Evolutionary conservation across 768 basidiomycete genomes (phyloP).

Genomic region (Podaxis sp.): DNA sequence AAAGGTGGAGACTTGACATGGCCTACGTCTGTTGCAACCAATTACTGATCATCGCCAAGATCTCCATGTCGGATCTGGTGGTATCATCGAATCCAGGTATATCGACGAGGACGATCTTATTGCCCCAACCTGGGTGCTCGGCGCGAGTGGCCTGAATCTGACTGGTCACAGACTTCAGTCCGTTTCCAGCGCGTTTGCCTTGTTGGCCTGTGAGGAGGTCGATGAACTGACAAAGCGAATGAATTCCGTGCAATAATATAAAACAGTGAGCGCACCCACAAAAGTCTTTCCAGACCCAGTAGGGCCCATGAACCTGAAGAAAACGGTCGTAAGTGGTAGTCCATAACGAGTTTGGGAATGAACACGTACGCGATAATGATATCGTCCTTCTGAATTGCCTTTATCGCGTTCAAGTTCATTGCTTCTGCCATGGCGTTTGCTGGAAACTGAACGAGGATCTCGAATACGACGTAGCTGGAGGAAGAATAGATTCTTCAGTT

Average conservation of each 20-base stretch:
- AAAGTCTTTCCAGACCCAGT: conserved; percentile 30
- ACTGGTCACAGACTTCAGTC: conserved; percentile 37
- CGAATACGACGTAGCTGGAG: no score
- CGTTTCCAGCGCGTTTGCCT: conserved; percentile 16
- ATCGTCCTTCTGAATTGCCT: conserved; percentile 17
- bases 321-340: not conserved
- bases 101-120: conserved; percentile 38
- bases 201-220: conserved; percentile 20
- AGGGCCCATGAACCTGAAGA: conserved; percentile 26
- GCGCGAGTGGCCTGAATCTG: conserved; percentile 30
- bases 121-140: conserved; percentile 16
- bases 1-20: not conserved
- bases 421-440: no score
- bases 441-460: no score
- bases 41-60: conserved; percentile 29
- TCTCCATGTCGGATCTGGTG: conserved; percentile 25
- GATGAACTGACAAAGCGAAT: conserved; percentile 22
- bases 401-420: no score
- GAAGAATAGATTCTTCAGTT: not conserved
- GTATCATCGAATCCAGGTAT: conserved; percentile 38
- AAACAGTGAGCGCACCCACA: conserved; percentile 17
- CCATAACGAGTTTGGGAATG: not conserved
- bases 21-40: conserved; percentile 25
- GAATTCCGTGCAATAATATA: not conserved
- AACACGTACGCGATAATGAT: conserved; percentile 24